Evolutionary conservation across 306 rosid species (phyloP).

Genomic region (Pachyrhizus erosus): DNA sequence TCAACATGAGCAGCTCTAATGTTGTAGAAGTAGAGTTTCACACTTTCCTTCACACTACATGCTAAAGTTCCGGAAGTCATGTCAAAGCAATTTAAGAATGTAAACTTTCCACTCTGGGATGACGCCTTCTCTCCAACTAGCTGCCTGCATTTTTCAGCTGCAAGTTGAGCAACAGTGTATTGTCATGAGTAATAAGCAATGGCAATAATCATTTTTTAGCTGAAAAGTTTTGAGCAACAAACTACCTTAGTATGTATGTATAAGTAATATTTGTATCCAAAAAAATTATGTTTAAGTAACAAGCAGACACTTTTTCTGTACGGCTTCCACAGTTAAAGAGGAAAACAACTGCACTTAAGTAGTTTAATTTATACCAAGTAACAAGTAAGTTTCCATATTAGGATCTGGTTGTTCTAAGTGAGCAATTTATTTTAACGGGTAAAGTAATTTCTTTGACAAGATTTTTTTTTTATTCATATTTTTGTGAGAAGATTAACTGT

Average conservation of each 20-base stretch:
- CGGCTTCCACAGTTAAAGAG: slow-evolving; percentile 28
- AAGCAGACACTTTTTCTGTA: no score
- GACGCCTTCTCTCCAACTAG: slow-evolving; percentile 80
- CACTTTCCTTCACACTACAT: slow-evolving; percentile 80
- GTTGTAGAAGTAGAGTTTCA: slow-evolving; percentile 75
- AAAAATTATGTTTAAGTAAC: no score
- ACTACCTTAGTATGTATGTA: background rate
- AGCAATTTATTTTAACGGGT: background rate
- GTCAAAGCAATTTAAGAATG: slow-evolving; percentile 77
- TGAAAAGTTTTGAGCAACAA: background rate
- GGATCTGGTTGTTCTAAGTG: background rate
- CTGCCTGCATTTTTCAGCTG: slow-evolving; percentile 93
- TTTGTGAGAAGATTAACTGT: background rate
- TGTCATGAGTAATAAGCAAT: background rate
- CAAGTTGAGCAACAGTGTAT: background rate
- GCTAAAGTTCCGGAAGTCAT: slow-evolving; percentile 72
- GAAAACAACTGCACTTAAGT: background rate
- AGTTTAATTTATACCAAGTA: no score
- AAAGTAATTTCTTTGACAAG: background rate
- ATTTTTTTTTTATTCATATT: no score
- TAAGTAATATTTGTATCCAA: no score
- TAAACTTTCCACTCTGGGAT: slow-evolving; percentile 82
- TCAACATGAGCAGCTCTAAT: slow-evolving; percentile 77
- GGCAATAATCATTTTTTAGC: background rate
- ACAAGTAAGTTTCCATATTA: background rate